Percentiles rank a stretch among this genome's conserved stretches.
These are phyloP conservation scores for Oryza rufipogon DNA, from an alignment of 176 grass and related monocot species.

Conservation along the genomic window DNA sequence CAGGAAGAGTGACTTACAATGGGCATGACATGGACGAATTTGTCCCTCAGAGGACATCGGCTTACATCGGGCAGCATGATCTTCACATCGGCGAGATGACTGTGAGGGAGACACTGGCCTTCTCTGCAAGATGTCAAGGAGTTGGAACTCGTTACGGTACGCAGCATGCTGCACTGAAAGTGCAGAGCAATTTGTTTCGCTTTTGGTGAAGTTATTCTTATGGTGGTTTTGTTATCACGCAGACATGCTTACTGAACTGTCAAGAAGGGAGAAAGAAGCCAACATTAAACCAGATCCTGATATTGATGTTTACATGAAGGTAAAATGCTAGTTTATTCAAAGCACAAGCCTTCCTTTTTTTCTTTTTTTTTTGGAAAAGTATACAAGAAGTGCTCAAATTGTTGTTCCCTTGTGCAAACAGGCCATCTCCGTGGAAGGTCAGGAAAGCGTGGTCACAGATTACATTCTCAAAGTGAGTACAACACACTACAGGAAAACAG, in stretches of 20 bases:
- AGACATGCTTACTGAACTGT: slow-evolving; percentile 95
- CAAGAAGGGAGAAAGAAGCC: slow-evolving; percentile 92
- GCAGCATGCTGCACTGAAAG: neutral
- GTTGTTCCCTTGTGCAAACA: slow-evolving; percentile 36
- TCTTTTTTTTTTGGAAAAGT: neutral
- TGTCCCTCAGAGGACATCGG: slow-evolving; percentile 82
- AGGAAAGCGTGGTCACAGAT: slow-evolving; percentile 89
- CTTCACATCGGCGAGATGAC: slow-evolving; percentile 91
- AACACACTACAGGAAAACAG: neutral
- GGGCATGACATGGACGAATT: slow-evolving; percentile 95
- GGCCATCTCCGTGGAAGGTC: slow-evolving; percentile 94
- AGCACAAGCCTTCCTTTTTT: neutral
- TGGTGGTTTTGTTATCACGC: slow-evolving; percentile 25
- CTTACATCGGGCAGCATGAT: slow-evolving; percentile 88
- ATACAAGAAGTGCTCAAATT: slow-evolving; percentile 22
- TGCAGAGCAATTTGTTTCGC: neutral
- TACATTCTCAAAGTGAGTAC: slow-evolving; percentile 87
- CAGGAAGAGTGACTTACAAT: slow-evolving; percentile 82
- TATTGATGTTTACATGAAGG: slow-evolving; percentile 98
- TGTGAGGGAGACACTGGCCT: slow-evolving; percentile 77
- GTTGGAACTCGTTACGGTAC: slow-evolving; percentile 94
- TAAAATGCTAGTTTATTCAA: slow-evolving; percentile 17
- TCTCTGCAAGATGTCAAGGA: slow-evolving; percentile 90
- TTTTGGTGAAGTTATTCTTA: slow-evolving; percentile 21
- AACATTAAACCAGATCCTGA: slow-evolving; percentile 88